Evolutionary conservation across 1,139 yeast species (phyloP), one percentile per base, ranked within the genome.

Genomic region (Yamadazyma blattariae): DNA sequence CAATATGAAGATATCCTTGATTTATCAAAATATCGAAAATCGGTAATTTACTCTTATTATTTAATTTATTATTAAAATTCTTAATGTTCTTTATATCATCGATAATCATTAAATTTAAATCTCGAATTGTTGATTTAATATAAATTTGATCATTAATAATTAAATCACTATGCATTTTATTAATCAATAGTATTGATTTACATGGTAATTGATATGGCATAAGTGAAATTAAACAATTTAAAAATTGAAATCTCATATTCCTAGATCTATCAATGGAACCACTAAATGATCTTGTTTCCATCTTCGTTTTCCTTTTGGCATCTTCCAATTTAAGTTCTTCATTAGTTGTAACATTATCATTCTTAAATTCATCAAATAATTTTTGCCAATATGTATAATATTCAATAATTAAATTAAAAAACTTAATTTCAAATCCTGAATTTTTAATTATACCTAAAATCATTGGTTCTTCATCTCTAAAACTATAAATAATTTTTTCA

Each of bases 371-470:
- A 23, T 49, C 54, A 27, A 65, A 52, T 15, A 45, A 49, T 36
- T 33, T 44, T 28, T 80, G 47, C 89, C 88, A 82, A 19, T 58
- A 52, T 0, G 87, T 74, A 47, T 75, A 72, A 42, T 79, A 79
- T 27, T 76, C 77, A 3, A 80, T 15, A 13, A 61, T 41, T 11
- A 73, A 39, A 36, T 76, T 73, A 30, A 72, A 59, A n/a, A 77
- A 42, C 17, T 65, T 59, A 2, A 77, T 36, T 18, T 69, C 74
- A 11, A 62, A 34, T 6, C 39, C 41, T 11, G 27, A 38, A 12
- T 13, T 15, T 20, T 14, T 31, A 3, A 38, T n/a, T 10, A 33
- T 35, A 4, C 41, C 44, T 2, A 45, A 18, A 9, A 45, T 23
- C 32, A 40, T 33, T 7, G 48, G 46, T 2, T 36, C 35, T 7